Base-by-base conservation (phyloP, 108 stramenopile genomes). In the Nitzschia palea region DNA sequence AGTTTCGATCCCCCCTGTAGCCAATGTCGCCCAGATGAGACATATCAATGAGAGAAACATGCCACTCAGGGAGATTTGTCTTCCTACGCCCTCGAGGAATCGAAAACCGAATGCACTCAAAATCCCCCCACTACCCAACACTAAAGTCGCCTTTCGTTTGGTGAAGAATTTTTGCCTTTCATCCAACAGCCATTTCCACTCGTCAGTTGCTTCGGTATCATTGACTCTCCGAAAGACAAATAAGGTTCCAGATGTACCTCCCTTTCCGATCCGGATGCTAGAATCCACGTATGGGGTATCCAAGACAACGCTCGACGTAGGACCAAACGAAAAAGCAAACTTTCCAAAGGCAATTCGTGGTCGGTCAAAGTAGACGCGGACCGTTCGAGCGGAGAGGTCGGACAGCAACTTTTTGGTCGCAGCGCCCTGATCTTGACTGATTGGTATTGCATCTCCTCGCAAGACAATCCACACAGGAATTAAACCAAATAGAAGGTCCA, bases 401-500 rank as follows among this genome's bases (percentile, higher is more conserved):
- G 81, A 67, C 43, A 58, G 59, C 28, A 66, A 62, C 17, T 34
- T 48, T 20, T 22, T 32, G n/a, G 35, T 54, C 23, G 29, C 10
- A 23, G 9, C 33, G 4, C 9, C 18, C 34, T 47, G 23, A 12
- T 30, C 33, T 15, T 9, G 43, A 76, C 33, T 59, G 27, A 87
- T 35, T n/a, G 86, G 85, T 10, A 86, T 65, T 12, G 74, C 84
- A 70, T 90, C 89, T 10, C 89, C 89, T 17, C 89, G 80, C 50
- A 90, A 56, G 15, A 90, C 62, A 37, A 90, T 78, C 22, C 59
- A 65, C 22, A 76, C 58, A 1, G 77, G 73, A 10, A 90, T 29
- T 25, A 75, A 63, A 36, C 80, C 83, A 70, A 59, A 68, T 4
- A 85, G 60, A n/a, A 74, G 76, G 20, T 83, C 80, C 25, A 90